Conservation (phyloP, 2,329 filamentous ascomycete genomes). For the Arachnopeziza araneosa region DNA sequence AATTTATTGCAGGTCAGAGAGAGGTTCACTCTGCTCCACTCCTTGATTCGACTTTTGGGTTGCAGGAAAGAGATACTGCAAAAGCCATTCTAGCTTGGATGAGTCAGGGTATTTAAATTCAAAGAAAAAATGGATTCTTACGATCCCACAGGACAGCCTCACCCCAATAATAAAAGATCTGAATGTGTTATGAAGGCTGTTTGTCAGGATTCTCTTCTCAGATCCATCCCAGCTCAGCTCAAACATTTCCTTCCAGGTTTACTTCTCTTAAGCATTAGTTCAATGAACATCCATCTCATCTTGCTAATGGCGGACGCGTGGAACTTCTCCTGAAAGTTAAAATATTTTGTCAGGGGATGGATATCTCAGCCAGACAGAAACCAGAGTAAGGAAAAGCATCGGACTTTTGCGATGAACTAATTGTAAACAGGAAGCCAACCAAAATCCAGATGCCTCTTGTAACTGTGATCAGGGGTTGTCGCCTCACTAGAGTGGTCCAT, state of each 20-base stretch:
- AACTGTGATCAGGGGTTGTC: neutral
- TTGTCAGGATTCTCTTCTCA: no score
- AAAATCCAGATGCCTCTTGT: neutral
- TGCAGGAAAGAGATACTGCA: neutral
- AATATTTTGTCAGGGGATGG: neutral
- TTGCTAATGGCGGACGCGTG: neutral
- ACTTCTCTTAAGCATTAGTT: neutral
- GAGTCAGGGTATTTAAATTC: neutral
- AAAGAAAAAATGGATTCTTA: no score
- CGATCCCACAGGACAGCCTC: neutral
- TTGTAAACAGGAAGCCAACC: neutral
- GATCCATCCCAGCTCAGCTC: no score
- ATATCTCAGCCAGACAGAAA: neutral
- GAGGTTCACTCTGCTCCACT: constrained; percentile 4
- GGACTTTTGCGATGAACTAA: neutral
- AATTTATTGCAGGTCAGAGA: neutral
- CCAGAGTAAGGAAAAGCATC: neutral
- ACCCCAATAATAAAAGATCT: no score
- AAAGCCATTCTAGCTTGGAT: constrained; percentile 3
- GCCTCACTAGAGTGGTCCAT: neutral
- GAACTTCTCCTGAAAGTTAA: neutral
- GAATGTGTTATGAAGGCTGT: no score
- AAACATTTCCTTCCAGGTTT: neutral
- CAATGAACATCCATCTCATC: neutral
- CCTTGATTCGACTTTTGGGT: neutral